Evolutionary conservation across 106 monocot species (phyloP).

Genomic region (Apostasia ramifera): DNA sequence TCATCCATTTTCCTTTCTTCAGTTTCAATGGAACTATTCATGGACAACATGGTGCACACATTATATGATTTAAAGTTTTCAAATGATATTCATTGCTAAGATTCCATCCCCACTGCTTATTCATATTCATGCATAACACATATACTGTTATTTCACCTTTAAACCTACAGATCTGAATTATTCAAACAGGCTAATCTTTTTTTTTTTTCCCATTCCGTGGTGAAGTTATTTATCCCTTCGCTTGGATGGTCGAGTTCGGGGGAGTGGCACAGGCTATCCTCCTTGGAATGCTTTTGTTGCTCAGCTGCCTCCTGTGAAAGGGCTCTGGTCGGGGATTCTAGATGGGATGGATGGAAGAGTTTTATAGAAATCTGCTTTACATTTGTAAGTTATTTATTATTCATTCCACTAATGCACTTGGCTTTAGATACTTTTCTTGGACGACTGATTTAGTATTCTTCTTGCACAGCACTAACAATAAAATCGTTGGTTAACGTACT

Average conservation of each 20-base stretch:
- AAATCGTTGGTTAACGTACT: too few relatives aligned
- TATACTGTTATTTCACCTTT: too few relatives aligned
- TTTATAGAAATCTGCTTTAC: constrained; percentile 11
- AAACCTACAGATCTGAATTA: too few relatives aligned
- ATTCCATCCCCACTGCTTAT: too few relatives aligned
- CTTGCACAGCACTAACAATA: too few relatives aligned
- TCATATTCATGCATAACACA: too few relatives aligned
- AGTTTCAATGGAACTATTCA: not conserved
- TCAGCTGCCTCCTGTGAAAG: constrained; percentile 82
- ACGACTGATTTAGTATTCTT: too few relatives aligned
- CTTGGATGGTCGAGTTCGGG: constrained; percentile 94
- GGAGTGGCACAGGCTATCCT: constrained; percentile 89
- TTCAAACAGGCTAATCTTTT: not conserved
- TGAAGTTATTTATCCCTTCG: constrained; percentile 87
- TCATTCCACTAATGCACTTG: not conserved
- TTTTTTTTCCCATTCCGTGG: not conserved
- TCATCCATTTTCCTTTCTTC: not conserved
- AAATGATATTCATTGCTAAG: too few relatives aligned
- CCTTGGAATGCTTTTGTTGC: constrained; percentile 95
- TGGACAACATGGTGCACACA: too few relatives aligned
- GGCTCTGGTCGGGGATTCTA: constrained; percentile 78
- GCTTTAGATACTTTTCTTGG: not conserved
- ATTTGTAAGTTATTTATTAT: not conserved
- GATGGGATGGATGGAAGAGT: constrained; percentile 99
- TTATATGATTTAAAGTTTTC: too few relatives aligned